Base-by-base conservation (phyloP, 371 early-diverging fungal species). In the Zychaea mexicana region DNA sequence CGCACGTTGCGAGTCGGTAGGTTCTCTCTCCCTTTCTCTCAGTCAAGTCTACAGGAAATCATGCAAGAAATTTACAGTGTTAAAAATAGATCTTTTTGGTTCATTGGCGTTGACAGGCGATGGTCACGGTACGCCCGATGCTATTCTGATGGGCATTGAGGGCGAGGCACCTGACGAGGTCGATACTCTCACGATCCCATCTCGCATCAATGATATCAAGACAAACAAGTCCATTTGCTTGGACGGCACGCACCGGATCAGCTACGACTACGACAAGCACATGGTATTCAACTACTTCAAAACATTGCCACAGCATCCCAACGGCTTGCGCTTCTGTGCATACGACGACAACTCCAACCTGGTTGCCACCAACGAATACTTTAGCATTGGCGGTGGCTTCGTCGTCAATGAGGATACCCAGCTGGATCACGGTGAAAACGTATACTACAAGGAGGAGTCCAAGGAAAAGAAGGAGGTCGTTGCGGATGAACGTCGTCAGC, bases 311-410 rank as follows among this genome's bases (percentile, higher is more conserved):
- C 94, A 95, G 64, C 98, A 97, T 71, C 96, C 98, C 12, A 97
- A 97, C 70, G 98, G 98, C 47, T 92, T 97, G 87, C 90, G 97
- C 12, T 93, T 97, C 70, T 91, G 93, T 47, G 94, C 90, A 28
- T 94, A 90, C 70, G 92, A 95, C 71, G 72, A 74, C 24, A 70
- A 89, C 26, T 91, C 93, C 33, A 88, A 89, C 69, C 74, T 94
- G 85, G 72, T 96, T 36, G 96, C 95, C 2, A 94, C 94, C 22
- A 94, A 96, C 73, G 96, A 96, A 74, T 96, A 94, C 78, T 96
- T 95, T 72, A 92, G 93, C 65, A 94, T 96, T 70, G 97, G 97
- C 28, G 97, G 97, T 53, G 98, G 98, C 2, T 97, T 97, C 76
- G 96, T 97, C 17, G 94, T 97, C 31, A 95, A 95, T 71, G 96